A percentile compares a stretch with the other conserved stretches of the same genome.
phyloP scores from a whole-genome alignment of 345 rosid genomes.

The sweet orange (Citrus sinensis) region DVS_A1.0 CM039163.1:43972001-43972500 shows the following conservation, averaged over 20 bases:
- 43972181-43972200: conserved; percentile 12
- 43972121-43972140: conserved; percentile 45
- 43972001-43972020: background rate
- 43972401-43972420: conserved; percentile 57
- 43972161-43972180: conserved; percentile 51
- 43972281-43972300: conserved; percentile 31
- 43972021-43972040: background rate
- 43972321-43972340: conserved; percentile 38
- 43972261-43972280: conserved; percentile 31
- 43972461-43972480: conserved; percentile 70
- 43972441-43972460: conserved; percentile 78
- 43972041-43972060: background rate
- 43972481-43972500: conserved; percentile 82
- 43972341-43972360: conserved; percentile 73
- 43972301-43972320: conserved; percentile 32
- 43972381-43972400: conserved; percentile 62
- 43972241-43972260: conserved; percentile 40
- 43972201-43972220: conserved; percentile 30
- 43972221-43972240: conserved; percentile 40
- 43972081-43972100: too few species aligned
- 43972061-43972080: background rate
- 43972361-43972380: conserved; percentile 44
- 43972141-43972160: conserved; percentile 82
- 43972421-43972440: conserved; percentile 58
- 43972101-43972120: too few species aligned